These are phyloP conservation scores for Amanita pallidorosea DNA, from an alignment of 768 basidiomycete genomes.

Conservation along the genomic window DNA sequence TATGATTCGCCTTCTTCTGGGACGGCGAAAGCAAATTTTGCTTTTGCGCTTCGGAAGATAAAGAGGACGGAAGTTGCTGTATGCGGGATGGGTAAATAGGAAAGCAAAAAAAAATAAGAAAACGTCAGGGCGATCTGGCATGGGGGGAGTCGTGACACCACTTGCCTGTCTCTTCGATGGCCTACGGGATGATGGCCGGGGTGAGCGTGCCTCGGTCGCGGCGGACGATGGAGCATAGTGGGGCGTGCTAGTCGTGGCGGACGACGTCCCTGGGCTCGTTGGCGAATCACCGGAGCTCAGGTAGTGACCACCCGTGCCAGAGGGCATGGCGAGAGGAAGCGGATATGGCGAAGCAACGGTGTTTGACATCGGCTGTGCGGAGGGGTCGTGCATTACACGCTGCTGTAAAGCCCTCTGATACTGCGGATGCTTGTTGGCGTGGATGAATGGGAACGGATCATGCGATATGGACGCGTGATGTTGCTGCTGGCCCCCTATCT, in stretches of 20 bases:
- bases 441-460: slow-evolving; percentile 1
- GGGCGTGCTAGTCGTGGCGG: slow-evolving; percentile 10
- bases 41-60: slow-evolving; percentile 15
- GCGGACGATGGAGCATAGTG: background rate
- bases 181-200: background rate
- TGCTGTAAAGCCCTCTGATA: background rate
- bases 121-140: slow-evolving; percentile 1
- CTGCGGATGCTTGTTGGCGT: background rate
- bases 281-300: background rate
- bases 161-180: slow-evolving; percentile 3
- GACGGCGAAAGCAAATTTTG: slow-evolving; percentile 60
- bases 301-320: background rate
- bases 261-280: slow-evolving; percentile 6
- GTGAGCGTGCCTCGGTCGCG: background rate
- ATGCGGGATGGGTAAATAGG: too few species aligned
- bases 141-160: background rate
- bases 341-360: background rate
- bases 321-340: background rate
- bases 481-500: slow-evolving; percentile 5
- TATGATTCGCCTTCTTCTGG: slow-evolving; percentile 91
- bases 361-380: background rate
- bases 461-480: background rate
- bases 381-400: background rate
- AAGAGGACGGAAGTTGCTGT: slow-evolving; percentile 3
- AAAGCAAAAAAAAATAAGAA: background rate